Conservation (phyloP, 768 basidiomycete genomes). For the Pluteus cervinus region DNA sequence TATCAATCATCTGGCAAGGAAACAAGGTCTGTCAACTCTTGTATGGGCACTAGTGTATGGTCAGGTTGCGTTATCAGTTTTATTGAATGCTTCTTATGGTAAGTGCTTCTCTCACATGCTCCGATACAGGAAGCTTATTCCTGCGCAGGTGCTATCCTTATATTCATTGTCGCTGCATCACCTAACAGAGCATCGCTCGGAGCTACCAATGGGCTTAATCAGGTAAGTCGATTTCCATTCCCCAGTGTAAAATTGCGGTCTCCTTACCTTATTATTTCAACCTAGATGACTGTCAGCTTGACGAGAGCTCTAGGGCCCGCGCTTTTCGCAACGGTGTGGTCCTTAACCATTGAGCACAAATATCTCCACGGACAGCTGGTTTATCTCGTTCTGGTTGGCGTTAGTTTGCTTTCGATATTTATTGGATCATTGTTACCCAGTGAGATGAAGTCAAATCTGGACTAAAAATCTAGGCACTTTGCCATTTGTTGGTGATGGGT, state of each 20-base stretch:
- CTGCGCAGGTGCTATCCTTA: conserved; percentile 48
- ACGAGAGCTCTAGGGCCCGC: conserved; percentile 50
- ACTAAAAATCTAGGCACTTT: too few species aligned
- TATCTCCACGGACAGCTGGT: conserved; percentile 53
- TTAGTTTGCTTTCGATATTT: conserved; percentile 22
- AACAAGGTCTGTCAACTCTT: conserved; percentile 24
- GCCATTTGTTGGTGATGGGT: too few species aligned
- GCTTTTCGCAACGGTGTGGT: conserved; percentile 57
- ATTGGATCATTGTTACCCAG: conserved; percentile 32
- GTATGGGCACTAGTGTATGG: conserved; percentile 36
- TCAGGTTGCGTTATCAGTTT: conserved; percentile 24
- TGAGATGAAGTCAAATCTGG: too few species aligned
- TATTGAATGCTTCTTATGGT: conserved; percentile 14
- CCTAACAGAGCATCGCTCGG: conserved; percentile 52
- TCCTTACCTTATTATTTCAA: too few species aligned
- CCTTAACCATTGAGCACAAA: conserved; percentile 50
- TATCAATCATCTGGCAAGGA: conserved; percentile 37
- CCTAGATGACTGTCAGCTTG: conserved; percentile 31
- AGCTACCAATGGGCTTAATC: conserved; percentile 50
- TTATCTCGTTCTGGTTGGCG: conserved; percentile 34
- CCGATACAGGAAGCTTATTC: conserved; percentile 1
- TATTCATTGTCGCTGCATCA: conserved; percentile 48
- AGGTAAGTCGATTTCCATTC: too few species aligned
- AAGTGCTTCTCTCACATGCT: background rate
- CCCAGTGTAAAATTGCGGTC: too few species aligned